Base-by-base conservation (phyloP, 2,329 filamentous ascomycete genomes). In the Pestalotiopsis sp. region DNA sequence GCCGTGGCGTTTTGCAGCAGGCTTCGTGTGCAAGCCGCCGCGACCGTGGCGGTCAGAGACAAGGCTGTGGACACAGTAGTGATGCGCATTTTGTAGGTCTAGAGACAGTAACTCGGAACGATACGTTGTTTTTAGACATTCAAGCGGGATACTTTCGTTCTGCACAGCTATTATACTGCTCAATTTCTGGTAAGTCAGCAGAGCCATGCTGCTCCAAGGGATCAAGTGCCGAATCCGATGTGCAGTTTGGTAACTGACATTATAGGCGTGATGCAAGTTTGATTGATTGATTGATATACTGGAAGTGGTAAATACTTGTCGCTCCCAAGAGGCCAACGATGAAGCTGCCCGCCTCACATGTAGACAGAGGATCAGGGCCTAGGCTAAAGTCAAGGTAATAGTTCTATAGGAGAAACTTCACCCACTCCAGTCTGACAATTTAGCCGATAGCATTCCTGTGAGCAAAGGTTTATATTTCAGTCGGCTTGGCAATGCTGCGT, bases 1-100 rank as follows among this genome's bases (percentile, higher is more conserved):
- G 64, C 62, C 4, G 67, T 49, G 20, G 57, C 62, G 52, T 61
- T 39, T 11, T 45, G 23, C 12, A 68, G 56, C 1, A 31, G 27
- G 3, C 25, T 25, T 6, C 67, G 61, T 17, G 56, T 39, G 39
- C 67, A 68, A 4, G 49, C 56, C 5, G 56, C 61, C 14, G 67
- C 60, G 13, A 45, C 45, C 9, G 59, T 9, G 17, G 25, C 41
- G 14, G 31, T n/a, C 27, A 41, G n/a, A 6, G 59, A 25, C 12
- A 59, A 4, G 57, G 13, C 27, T 4, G 57, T 27, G 20, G 5
- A 59, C 2, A n/a, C 23, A 25, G 20, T 59, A 36, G 20, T 5
- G 57, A 59, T 17, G 20, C 14, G 57, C 57, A 59, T 59, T 12
- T 2, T 59, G 57, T 17, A 52, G 17, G 14, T n/a, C 14, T n/a